Base-by-base conservation (phyloP, 78 protist species). In the Monocercomonoides exilis region DNA sequence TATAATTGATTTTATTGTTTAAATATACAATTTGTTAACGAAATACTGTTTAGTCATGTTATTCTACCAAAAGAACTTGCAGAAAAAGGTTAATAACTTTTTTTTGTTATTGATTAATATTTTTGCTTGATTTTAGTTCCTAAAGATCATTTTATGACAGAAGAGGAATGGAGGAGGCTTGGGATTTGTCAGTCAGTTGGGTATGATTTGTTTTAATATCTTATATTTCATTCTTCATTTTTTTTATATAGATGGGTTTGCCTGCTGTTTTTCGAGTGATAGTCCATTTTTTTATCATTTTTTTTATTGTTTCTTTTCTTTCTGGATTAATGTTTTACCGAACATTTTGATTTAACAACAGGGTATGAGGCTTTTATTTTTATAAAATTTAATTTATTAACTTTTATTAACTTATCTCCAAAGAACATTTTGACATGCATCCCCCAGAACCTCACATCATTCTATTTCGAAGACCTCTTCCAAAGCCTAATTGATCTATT, bases 321-420 rank as follows among this genome's bases (percentile, higher is more conserved):
- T 54, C 70, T 54, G 21, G 11, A 54, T 21, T 54, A 29, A 11
- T 21, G 21, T 54, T 54, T 54, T 54, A 54, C 11, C 11, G 70
- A 54, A 54, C 70, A 54, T 54, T 54, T 54, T 54, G 70, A 54
- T n/a, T n/a, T n/a, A n/a, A n/a, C n/a, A n/a, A n/a, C n/a, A n/a
- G n/a, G n/a, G n/a, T n/a, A n/a, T n/a, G n/a, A n/a, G n/a, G n/a
- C n/a, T n/a, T n/a, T n/a, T n/a, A n/a, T n/a, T n/a, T n/a, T n/a
- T n/a, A n/a, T n/a, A n/a, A n/a, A n/a, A n/a, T n/a, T n/a, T n/a
- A n/a, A n/a, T n/a, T n/a, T n/a, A n/a, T n/a, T n/a, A n/a, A n/a
- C n/a, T n/a, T n/a, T n/a, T n/a, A n/a, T n/a, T n/a, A n/a, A n/a
- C n/a, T n/a, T n/a, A n/a, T n/a, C n/a, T n/a, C n/a, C n/a, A n/a